These are phyloP conservation scores for Tulasnella sp. DNA, from an alignment of 768 basidiomycete genomes.

Conservation along the genomic window DNA sequence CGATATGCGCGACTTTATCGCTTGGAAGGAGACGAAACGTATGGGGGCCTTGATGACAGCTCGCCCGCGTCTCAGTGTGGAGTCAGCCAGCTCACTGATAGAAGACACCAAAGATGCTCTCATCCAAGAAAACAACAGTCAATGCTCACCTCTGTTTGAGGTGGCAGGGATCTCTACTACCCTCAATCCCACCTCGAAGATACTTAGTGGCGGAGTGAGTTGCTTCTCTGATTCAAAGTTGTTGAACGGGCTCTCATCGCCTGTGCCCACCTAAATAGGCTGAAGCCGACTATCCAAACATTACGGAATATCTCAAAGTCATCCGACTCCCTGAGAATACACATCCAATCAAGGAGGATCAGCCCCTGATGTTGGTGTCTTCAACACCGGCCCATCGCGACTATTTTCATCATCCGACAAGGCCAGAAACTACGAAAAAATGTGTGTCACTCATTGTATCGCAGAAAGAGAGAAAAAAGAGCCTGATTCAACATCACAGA, in stretches of 20 bases:
- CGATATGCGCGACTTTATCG: constrained; percentile 39
- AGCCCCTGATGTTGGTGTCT: constrained; percentile 62
- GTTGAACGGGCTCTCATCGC: too few species aligned
- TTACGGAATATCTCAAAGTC: constrained; percentile 56
- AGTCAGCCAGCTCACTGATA: constrained; percentile 30
- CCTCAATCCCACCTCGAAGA: constrained; percentile 61
- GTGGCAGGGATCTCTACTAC: constrained; percentile 48
- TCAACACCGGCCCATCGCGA: constrained; percentile 42
- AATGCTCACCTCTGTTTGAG: constrained; percentile 62
- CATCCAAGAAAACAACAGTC: constrained; percentile 65
- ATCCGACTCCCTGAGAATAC: constrained; percentile 44
- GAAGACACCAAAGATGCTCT: constrained; percentile 49
- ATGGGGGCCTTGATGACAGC: constrained; percentile 43
- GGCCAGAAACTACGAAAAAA: too few species aligned
- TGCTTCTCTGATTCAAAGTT: too few species aligned
- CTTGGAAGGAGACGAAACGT: constrained; percentile 48
- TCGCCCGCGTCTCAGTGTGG: constrained; percentile 33
- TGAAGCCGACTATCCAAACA: constrained; percentile 46
- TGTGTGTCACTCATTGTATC: too few species aligned
- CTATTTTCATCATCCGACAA: constrained; percentile 30
- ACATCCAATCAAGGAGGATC: constrained; percentile 48
- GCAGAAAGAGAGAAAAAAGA: too few species aligned
- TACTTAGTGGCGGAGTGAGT: constrained; percentile 52
- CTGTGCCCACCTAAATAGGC: constrained; percentile 32
- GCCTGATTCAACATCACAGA: constrained; percentile 32